phyloP scores from a whole-genome alignment of 768 basidiomycete species.

The Hydnomerulius pinastri region DNA sequence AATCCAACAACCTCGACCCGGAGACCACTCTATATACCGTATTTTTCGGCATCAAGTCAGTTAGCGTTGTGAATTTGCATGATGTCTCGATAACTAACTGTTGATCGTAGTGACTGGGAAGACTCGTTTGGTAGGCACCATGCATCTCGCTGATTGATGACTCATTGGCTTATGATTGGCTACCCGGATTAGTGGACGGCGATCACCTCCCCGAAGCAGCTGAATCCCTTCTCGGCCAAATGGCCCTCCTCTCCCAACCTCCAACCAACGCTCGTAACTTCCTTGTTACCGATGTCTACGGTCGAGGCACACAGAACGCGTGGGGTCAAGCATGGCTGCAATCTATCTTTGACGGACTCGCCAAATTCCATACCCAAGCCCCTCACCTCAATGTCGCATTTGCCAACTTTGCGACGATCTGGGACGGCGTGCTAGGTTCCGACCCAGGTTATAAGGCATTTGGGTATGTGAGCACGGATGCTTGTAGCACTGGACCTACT shows the following conservation, averaged over 20 bases:
- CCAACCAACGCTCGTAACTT: conserved; percentile 54
- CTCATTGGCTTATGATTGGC: background rate
- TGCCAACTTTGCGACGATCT: conserved; percentile 49
- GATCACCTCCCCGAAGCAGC: conserved; percentile 49
- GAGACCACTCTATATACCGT: conserved; percentile 50
- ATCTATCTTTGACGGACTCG: conserved; percentile 44
- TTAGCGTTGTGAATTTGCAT: background rate
- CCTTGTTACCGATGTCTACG: conserved; percentile 52
- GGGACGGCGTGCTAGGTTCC: conserved; percentile 47
- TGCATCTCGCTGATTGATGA: background rate
- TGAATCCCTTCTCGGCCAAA: conserved; percentile 44
- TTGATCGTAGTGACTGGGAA: conserved; percentile 39
- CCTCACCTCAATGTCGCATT: conserved; percentile 43
- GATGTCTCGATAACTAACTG: conserved; percentile 2
- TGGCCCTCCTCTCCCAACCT: conserved; percentile 45
- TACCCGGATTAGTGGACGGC: conserved; percentile 50
- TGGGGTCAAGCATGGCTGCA: conserved; percentile 51
- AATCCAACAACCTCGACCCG: conserved; percentile 45
- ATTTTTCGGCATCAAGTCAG: conserved; percentile 60
- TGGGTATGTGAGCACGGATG: conserved; percentile 45
- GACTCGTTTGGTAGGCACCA: conserved; percentile 40
- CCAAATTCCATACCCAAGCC: conserved; percentile 31
- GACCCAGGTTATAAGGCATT: conserved; percentile 49
- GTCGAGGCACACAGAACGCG: conserved; percentile 42
- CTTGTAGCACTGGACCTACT: conserved; percentile 38